Base-by-base conservation (phyloP, 2,329 filamentous ascomycete species). In the Colletotrichum costaricense region DNA sequence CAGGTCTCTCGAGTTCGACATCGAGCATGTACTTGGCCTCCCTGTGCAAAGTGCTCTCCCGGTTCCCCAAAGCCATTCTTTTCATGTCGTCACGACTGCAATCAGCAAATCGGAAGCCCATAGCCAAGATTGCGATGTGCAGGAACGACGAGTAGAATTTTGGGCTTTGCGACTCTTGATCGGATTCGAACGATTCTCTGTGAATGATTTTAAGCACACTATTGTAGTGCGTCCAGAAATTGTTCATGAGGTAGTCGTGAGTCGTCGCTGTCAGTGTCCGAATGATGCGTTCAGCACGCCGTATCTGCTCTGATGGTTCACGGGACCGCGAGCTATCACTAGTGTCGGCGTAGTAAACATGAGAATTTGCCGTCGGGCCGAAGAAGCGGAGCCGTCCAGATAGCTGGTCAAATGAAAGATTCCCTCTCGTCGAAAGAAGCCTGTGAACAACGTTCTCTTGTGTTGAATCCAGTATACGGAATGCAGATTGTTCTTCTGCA, bases 11-110 rank as follows among this genome's bases (percentile, higher is more conserved):
- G 46, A 90, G 79, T 76, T 89, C 88, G 68, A 83, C 83, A 71
- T 89, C 86, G 24, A 89, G 79, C 86, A 89, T 87, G 59, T 86
- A 84, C 76, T 88, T 89, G 63, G 88, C 86, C 77, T 89, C 88
- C 35, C 86, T 78, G 72, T 89, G 88, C 24, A 90, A 79, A 0
- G 85, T 87, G 75, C 87, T 89, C 77, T 89, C 87, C 75, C 85
- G 82, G 46, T 81, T 82, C 4, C 83, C 84, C 1, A 88, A 69
- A 1, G 84, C 80, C 26, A 89, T 84, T 66, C 81, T 83, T 73
- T 84, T 83, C 70, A 89, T 85, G 73, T 89, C 88, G 2, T 84
- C 82, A 35, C 88, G 80, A 19, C 81, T 79, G 77, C 84, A 84
- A 75, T 89, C 87, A 26, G 87, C 86, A 69, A 84, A 87, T 46